Evolutionary conservation across 345 rosid genomes (phyloP).

Genomic region (Sisymbrium altissimum): DNA sequence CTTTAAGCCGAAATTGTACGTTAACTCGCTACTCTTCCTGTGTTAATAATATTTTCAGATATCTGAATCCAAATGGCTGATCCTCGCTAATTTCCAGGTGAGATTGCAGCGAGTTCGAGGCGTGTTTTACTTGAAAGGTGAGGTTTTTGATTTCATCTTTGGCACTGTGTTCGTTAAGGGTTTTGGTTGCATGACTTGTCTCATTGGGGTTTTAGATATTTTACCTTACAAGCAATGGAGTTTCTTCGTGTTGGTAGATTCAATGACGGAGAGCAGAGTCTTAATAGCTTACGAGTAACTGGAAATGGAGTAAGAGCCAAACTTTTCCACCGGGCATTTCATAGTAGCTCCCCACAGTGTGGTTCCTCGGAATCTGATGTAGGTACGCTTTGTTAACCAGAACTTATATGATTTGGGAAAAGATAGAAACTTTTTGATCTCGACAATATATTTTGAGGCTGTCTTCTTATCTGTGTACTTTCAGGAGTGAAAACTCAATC

Average conservation of each 20-base stretch:
- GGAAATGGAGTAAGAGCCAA: background rate
- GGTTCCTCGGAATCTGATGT: constrained; percentile 3
- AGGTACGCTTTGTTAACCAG: constrained; percentile 13
- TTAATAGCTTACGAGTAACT: background rate
- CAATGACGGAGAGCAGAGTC: background rate
- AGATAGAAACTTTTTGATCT: background rate
- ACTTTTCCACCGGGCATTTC: background rate
- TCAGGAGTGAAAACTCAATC: background rate
- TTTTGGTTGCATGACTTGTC: background rate
- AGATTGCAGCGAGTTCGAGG: background rate
- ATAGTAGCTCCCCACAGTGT: background rate
- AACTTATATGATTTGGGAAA: background rate
- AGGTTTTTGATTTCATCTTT: background rate
- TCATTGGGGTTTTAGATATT: background rate
- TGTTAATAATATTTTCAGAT: too few relatives aligned
- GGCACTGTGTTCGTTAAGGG: background rate
- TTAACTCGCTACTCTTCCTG: background rate
- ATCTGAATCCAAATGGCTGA: background rate
- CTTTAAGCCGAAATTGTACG: background rate
- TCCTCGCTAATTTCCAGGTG: background rate
- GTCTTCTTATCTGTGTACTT: background rate
- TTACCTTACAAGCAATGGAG: background rate
- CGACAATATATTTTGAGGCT: background rate
- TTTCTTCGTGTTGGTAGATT: background rate
- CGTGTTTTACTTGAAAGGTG: background rate